A percentile compares a stretch with the other conserved stretches of the same genome.
phyloP scores from a whole-genome alignment of 75 land plant genomes.

The Ceratopteris richardii region DNA sequence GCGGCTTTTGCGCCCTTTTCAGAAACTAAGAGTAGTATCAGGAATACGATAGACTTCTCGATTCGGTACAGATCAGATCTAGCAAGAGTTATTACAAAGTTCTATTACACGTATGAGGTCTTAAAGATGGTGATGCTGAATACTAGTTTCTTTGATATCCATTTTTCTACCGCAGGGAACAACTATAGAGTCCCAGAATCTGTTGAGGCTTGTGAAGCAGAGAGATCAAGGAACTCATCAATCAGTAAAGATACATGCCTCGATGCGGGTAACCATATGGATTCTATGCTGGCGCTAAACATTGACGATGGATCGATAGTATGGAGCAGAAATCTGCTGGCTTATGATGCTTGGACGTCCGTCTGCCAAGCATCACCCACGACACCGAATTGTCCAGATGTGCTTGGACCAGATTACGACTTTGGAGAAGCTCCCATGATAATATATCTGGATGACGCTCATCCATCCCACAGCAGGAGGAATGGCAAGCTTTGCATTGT shows the following conservation, averaged over 20 bases:
- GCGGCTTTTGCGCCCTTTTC: no score
- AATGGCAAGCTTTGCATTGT: slow-evolving; percentile 4
- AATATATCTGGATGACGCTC: neutral
- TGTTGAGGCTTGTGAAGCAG: slow-evolving; percentile 22
- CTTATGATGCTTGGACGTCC: slow-evolving; percentile 19
- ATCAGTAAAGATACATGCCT: slow-evolving; percentile 23
- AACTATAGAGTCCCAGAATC: slow-evolving; percentile 26
- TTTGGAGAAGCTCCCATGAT: slow-evolving; percentile 57
- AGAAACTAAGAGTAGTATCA: no score
- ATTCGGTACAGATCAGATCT: neutral
- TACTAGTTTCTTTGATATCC: neutral
- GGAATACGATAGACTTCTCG: no score
- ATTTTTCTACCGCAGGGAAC: neutral
- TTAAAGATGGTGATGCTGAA: neutral
- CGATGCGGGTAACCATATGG: neutral
- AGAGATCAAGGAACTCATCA: slow-evolving; percentile 15
- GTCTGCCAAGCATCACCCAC: slow-evolving; percentile 12
- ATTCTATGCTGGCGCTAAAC: neutral
- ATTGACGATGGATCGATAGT: slow-evolving; percentile 28
- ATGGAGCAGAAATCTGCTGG: slow-evolving; percentile 37
- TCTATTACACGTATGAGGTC: no score
- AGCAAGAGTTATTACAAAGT: no score
- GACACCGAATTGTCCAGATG: slow-evolving; percentile 30
- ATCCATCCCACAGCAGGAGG: no score
- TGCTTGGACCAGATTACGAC: slow-evolving; percentile 35